Evolutionary conservation across 2,329 filamentous ascomycete genomes (phyloP).

Genomic region (Colletotrichum sansevieriae): DNA sequence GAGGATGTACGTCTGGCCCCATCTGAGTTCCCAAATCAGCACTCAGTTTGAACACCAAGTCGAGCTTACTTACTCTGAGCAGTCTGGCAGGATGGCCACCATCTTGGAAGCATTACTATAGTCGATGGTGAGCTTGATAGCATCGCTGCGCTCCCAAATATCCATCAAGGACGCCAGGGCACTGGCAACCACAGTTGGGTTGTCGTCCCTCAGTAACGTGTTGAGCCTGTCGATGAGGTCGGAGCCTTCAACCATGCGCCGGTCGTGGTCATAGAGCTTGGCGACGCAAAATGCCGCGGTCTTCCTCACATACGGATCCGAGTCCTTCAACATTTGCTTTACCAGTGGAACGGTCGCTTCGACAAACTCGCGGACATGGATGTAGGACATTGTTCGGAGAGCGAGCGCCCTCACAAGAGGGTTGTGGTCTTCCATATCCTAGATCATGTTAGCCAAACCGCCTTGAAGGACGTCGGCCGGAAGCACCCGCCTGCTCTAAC

Average conservation of each 20-base stretch:
- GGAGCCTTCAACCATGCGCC: conserved; percentile 87
- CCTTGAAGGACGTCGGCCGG: background rate
- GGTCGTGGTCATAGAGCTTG: conserved; percentile 97
- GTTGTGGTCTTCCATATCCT: conserved; percentile 96
- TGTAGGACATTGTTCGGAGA: conserved; percentile 95
- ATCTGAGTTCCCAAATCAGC: conserved; percentile 66
- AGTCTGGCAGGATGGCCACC: conserved; percentile 94
- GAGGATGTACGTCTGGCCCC: conserved; percentile 98
- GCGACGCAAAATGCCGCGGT: conserved; percentile 96
- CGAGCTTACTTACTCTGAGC: conserved; percentile 82
- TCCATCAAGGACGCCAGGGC: conserved; percentile 93
- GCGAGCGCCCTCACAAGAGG: conserved; percentile 93
- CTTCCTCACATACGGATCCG: conserved; percentile 96
- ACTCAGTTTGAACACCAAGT: background rate
- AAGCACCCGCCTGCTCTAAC: conserved; percentile 76
- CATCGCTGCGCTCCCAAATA: conserved; percentile 98
- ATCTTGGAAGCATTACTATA: conserved; percentile 98
- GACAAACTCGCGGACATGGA: conserved; percentile 96
- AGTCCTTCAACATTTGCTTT: conserved; percentile 84
- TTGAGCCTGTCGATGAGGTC: conserved; percentile 95
- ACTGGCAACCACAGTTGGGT: conserved; percentile 96
- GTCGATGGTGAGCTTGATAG: conserved; percentile 97
- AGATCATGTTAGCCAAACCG: conserved; percentile 41
- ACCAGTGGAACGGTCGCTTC: conserved; percentile 89
- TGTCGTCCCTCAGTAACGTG: conserved; percentile 90